phyloP scores from a whole-genome alignment of 2,329 filamentous ascomycete genomes.

The Balansia obtecta region DNA sequence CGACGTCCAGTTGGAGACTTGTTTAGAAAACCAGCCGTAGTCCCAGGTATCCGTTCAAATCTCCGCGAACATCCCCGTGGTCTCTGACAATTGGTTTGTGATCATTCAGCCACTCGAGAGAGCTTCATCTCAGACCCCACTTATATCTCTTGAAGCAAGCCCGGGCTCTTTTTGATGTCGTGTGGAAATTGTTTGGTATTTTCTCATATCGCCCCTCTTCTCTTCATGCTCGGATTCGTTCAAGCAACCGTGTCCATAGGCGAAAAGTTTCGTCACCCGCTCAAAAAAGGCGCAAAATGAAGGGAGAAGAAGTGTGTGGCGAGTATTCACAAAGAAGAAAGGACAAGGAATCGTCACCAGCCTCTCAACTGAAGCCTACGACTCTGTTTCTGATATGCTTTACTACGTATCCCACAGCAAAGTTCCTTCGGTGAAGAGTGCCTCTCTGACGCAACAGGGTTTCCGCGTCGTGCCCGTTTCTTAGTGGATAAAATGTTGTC shows the following conservation, averaged over 20 bases:
- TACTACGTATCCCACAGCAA: no score
- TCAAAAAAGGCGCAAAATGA: background rate
- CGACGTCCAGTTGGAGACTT: background rate
- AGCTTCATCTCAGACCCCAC: background rate
- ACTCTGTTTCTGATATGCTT: background rate
- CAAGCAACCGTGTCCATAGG: no score
- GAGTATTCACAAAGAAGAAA: background rate
- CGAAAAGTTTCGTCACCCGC: background rate
- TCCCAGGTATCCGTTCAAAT: background rate
- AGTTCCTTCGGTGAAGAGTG: no score
- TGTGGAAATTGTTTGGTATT: background rate
- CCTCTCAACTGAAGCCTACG: background rate
- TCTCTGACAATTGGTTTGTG: background rate
- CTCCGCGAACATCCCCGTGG: background rate
- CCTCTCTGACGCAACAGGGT: no score
- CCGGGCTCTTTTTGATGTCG: background rate
- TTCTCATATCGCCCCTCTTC: background rate
- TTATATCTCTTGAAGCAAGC: background rate
- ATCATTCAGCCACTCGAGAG: background rate
- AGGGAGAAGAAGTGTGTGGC: no score
- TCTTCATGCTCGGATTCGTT: background rate
- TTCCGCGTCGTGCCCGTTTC: background rate
- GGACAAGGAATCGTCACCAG: background rate
- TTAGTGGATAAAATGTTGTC: background rate
- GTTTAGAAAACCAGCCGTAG: background rate